phyloP scores from a whole-genome alignment of 495 filamentous ascomycete genomes.

The Clohesyomyces aquaticus region DNA sequence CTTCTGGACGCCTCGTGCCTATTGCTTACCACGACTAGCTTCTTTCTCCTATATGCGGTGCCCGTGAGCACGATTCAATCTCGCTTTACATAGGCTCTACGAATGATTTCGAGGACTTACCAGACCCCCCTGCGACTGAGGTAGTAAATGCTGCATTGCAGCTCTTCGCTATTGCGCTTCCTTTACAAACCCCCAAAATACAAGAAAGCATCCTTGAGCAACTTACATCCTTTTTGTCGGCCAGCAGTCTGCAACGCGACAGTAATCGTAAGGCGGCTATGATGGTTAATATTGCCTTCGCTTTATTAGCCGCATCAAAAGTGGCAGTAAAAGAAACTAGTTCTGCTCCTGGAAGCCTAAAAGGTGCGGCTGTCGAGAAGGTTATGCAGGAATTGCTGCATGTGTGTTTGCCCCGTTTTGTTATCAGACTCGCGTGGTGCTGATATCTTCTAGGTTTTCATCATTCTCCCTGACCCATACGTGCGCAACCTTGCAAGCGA shows the following conservation, averaged over 20 bases:
- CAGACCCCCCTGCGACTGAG: slow-evolving; percentile 87
- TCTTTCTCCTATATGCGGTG: slow-evolving; percentile 75
- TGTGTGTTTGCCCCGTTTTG: slow-evolving; percentile 51
- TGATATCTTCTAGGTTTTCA: slow-evolving; percentile 68
- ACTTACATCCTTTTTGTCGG: slow-evolving; percentile 80
- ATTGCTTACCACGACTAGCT: slow-evolving; percentile 47
- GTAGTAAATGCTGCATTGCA: slow-evolving; percentile 92
- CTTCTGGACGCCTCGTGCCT: not conserved
- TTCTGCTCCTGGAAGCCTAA: slow-evolving; percentile 73
- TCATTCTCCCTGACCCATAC: slow-evolving; percentile 80
- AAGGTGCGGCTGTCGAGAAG: slow-evolving; percentile 77
- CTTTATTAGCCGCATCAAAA: slow-evolving; percentile 77
- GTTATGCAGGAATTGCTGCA: slow-evolving; percentile 81
- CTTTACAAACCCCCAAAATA: slow-evolving; percentile 83
- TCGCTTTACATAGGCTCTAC: slow-evolving; percentile 66
- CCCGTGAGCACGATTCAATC: slow-evolving; percentile 87
- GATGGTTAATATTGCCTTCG: slow-evolving; percentile 84
- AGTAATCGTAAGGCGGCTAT: slow-evolving; percentile 87
- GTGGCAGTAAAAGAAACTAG: slow-evolving; percentile 79
- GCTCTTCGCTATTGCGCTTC: slow-evolving; percentile 86
- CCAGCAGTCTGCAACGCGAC: slow-evolving; percentile 78
- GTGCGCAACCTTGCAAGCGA: slow-evolving; percentile 84
- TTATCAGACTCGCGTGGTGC: too few relatives aligned
- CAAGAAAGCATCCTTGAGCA: slow-evolving; percentile 96
- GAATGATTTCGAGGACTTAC: slow-evolving; percentile 52